Conservation (phyloP, 495 filamentous ascomycete genomes). For the Annulohypoxylon stygium region DNA sequence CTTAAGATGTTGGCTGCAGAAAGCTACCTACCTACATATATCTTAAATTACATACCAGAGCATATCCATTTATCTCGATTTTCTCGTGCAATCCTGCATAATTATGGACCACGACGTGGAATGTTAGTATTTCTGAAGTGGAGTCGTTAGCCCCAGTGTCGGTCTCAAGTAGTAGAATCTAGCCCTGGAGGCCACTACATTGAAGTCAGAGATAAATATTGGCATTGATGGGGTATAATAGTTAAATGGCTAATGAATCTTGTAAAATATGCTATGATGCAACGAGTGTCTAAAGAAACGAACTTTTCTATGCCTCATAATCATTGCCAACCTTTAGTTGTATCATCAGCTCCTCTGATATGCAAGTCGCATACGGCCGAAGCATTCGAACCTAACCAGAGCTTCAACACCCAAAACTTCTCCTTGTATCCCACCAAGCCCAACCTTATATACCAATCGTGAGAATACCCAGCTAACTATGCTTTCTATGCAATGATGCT, state of each 20-base stretch:
- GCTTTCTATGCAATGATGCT: constrained; percentile 13
- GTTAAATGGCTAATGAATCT: constrained; percentile 16
- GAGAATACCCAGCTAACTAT: constrained; percentile 1
- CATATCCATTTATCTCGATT: neutral
- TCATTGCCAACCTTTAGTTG: constrained; percentile 15
- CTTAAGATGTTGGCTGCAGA: neutral
- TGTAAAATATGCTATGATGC: constrained; percentile 15
- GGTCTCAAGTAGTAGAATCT: neutral
- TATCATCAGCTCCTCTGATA: constrained; percentile 7
- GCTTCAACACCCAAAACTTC: neutral
- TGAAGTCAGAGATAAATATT: neutral
- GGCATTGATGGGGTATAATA: neutral
- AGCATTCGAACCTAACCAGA: neutral
- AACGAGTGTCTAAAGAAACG: constrained; percentile 37
- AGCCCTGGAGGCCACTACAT: neutral
- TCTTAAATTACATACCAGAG: neutral
- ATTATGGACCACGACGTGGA: neutral
- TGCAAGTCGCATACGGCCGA: neutral
- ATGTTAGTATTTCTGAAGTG: neutral
- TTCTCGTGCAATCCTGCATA: neutral
- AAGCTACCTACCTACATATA: neutral
- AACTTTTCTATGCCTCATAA: constrained; percentile 30
- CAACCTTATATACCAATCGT: neutral
- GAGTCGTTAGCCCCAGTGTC: neutral
- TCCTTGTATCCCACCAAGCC: constrained; percentile 15